Evolutionary conservation across 495 filamentous ascomycete species (phyloP).

Genomic region (Podospora pseudoanserina): DNA sequence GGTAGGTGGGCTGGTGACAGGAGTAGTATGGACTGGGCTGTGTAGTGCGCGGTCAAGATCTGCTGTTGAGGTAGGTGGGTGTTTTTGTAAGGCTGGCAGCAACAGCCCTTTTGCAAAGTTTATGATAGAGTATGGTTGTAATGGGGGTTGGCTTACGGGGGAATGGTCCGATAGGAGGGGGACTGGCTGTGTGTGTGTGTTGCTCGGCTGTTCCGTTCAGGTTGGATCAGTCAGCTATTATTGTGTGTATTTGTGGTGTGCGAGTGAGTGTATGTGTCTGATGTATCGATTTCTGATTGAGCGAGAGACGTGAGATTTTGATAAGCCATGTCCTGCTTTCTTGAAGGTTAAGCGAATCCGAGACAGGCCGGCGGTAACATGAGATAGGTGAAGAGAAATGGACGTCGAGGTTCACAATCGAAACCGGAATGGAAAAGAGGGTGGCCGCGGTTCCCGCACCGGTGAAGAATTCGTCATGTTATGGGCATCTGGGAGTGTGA

Average conservation of each 20-base stretch:
- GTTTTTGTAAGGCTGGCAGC: background rate
- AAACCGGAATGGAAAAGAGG: background rate
- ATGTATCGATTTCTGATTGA: background rate
- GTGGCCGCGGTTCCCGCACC: background rate
- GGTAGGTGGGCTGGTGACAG: background rate
- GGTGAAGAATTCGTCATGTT: background rate
- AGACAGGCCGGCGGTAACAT: background rate
- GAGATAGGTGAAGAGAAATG: background rate
- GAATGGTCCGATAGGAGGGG: background rate
- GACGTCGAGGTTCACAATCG: background rate
- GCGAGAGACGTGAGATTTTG: background rate
- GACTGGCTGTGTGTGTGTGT: background rate
- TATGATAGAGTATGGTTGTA: background rate
- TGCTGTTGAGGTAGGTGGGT: background rate
- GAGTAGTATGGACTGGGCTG: background rate
- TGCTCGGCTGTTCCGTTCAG: background rate
- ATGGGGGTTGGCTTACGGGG: background rate
- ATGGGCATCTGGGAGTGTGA: background rate
- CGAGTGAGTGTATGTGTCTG: background rate
- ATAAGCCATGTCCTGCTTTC: background rate
- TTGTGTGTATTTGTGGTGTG: background rate
- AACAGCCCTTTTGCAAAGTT: background rate
- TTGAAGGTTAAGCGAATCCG: background rate
- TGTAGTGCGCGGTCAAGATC: background rate
- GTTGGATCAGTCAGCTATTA: background rate